Conservation (phyloP, 306 rosid genomes). For the Hylodesmum podocarpum region DNA sequence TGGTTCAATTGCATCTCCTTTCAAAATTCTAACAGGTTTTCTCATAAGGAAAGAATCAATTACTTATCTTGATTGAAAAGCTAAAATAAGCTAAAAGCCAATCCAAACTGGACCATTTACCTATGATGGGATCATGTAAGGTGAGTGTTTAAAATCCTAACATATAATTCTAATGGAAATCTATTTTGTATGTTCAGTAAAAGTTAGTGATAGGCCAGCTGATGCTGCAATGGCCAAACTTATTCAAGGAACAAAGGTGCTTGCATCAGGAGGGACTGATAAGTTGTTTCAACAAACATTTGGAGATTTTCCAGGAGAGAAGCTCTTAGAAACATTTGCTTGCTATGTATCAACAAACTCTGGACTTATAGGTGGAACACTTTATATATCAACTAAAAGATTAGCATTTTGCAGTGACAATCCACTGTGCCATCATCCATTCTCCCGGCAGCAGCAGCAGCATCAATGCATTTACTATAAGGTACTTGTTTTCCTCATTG, state of each 20-base stretch:
- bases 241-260: slow-evolving; percentile 59
- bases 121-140: neutral
- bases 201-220: slow-evolving; percentile 44
- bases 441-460: slow-evolving; percentile 41
- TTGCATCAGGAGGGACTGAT: slow-evolving; percentile 63
- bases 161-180: neutral
- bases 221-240: slow-evolving; percentile 78
- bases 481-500: slow-evolving; percentile 42
- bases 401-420: slow-evolving; percentile 79
- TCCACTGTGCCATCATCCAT: slow-evolving; percentile 48
- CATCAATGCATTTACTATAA: slow-evolving; percentile 53
- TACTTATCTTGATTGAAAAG: neutral
- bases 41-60: neutral
- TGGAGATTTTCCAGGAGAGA: slow-evolving; percentile 56
- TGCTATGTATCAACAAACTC: slow-evolving; percentile 62
- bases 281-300: slow-evolving; percentile 60
- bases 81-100: neutral
- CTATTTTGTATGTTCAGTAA: slow-evolving; percentile 46
- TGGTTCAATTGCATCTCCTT: no score
- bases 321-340: slow-evolving; percentile 55
- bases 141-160: neutral
- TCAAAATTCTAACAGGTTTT: no score
- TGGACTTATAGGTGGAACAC: slow-evolving; percentile 70
- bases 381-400: slow-evolving; percentile 60
- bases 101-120: neutral